Base-by-base conservation (phyloP, 176 grass and related monocot species). In the Raddia distichophylla region DNA sequence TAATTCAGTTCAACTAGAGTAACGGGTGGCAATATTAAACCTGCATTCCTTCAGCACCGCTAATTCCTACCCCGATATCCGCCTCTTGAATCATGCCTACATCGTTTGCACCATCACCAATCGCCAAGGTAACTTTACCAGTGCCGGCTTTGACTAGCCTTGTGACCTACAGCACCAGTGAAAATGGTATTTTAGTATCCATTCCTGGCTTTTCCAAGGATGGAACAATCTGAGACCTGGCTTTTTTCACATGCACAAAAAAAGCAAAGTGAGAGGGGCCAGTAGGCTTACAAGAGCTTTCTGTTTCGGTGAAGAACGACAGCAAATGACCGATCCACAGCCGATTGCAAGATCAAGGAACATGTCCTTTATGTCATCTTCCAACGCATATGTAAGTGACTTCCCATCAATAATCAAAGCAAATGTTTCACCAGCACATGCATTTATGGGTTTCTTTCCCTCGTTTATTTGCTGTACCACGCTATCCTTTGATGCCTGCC, bases 71-170 rank as follows among this genome's bases (percentile, higher is more conserved):
- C 35, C 95, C 95, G 27, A 98, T 98, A 83, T 98, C 95, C 0
- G 95, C 95, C 82, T 98, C 95, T 69, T 98, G 95, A 84, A 98
- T 85, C 95, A 98, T 98, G 34, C 95, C 95, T 19, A 98, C 95
- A 55, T 98, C 95, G 55, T 98, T 98, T 5, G 95, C 92, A 13
- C 95, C 95, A 50, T 98, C 95, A 42, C 95, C 95, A 56, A 98
- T 98, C 11, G 88, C 95, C 69, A 98, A 47, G 8, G 88, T 94
- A 33, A 90, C 86, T 80, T 93, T 98, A 64, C 67, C 56, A 0
- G 92, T 93, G 75, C 90, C 74, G 2, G 8, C 87, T 82, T 98
- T 98, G 35, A 98, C 95, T 40, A 98, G 62, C 82, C 90, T 87
- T 17, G 95, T 98, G 73, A 97, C 89, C 94, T 97, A 72, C 32